These are phyloP conservation scores for Pythium aquatile DNA, from an alignment of 352 stramenopile species.

Conservation along the genomic window DNA sequence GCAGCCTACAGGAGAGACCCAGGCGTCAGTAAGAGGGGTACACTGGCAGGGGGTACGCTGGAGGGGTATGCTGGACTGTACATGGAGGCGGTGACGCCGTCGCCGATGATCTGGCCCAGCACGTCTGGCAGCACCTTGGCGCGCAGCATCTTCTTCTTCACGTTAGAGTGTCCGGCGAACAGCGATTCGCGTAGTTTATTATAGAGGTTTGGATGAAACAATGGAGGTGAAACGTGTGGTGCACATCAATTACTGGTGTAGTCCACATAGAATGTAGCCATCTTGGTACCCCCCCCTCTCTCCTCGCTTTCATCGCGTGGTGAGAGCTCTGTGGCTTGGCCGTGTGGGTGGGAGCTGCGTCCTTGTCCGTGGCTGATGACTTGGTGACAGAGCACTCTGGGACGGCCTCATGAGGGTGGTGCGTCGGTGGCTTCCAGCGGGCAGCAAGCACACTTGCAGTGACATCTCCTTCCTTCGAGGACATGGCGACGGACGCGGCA, in stretches of 20 bases:
- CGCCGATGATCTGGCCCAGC: conserved; percentile 74
- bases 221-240: background rate
- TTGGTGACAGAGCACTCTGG: background rate
- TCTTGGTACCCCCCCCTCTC: background rate
- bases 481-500: background rate
- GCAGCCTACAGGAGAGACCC: conserved; percentile 41
- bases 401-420: background rate
- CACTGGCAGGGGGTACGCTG: background rate
- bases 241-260: background rate
- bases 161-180: background rate
- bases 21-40: background rate
- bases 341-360: background rate
- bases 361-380: background rate
- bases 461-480: background rate
- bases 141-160: conserved; percentile 52
- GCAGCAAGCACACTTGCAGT: conserved; percentile 23
- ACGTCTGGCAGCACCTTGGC: conserved; percentile 79
- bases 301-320: background rate
- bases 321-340: background rate
- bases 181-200: background rate
- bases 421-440: background rate
- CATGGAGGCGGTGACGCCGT: conserved; percentile 72
- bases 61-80: conserved; percentile 30
- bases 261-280: conserved; percentile 21
- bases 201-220: background rate